Base-by-base conservation (phyloP, 306 rosid genomes). In the Vachellia collinsii region DNA sequence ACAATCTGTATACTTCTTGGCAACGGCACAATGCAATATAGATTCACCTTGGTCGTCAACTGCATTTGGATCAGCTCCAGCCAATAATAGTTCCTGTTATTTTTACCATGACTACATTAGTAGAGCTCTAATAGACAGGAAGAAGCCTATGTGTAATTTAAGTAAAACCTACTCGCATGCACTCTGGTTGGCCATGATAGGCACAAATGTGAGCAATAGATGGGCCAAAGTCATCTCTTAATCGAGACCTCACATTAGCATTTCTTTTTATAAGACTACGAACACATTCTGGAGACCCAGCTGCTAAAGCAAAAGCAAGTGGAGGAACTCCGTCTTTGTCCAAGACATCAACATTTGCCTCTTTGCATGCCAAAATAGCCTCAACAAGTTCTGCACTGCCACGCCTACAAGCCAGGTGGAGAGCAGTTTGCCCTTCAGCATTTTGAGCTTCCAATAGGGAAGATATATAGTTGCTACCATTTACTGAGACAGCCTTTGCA, bases 271-370 rank as follows among this genome's bases (percentile, higher is more conserved):
- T 86, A 71, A 95, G 98, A 83, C 88, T 83, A 71, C 83, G 80
- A 76, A 95, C 95, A 79, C 99, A 95, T 77, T 90, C 97, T 76
- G 93, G 97, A 36, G 99, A 93, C 41, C 99, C 99, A 79, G 99
- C 98, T 72, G 97, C 98, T 72, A 93, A 89, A 19, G 98, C 99
- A 90, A 95, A 92, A 84, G 92, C 93, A 47, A 95, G 93, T 3
- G 98, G 97, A 79, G 99, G 98, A 89, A 91, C 97, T 77, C 97
- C 96, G 84, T 92, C 96, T 80, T 93, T 95, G 85, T 93, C 99
- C 86, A 91, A 84, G 77, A 91, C 90, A 84, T 95, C 98, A 78
- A 93, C 97, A 86, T 92, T 82, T 8, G 99, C 98, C 76, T 95
- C 98, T 82, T 75, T 82, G 72, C 83, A 88, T 82, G 83, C 94